Conservation (phyloP, 768 basidiomycete genomes). For the Phylloporus rhodoxanthus region DNA sequence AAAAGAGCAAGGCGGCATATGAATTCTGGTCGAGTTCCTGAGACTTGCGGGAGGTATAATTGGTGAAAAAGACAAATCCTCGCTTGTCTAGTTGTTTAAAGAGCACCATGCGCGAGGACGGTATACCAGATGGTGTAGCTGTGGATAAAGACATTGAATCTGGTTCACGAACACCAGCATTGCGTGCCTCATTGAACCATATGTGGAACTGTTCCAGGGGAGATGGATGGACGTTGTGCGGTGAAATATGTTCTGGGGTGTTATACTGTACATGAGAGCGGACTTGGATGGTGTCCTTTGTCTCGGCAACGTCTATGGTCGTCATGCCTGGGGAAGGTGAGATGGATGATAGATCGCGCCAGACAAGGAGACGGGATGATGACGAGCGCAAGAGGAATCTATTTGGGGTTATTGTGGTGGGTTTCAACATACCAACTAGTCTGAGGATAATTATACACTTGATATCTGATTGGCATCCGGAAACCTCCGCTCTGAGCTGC, state of each 20-base stretch:
- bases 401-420: not conserved
- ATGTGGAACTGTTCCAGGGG: conserved; percentile 81
- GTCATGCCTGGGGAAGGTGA: conserved; percentile 16
- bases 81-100: conserved; percentile 83
- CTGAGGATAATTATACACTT: not conserved
- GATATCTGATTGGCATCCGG: not conserved
- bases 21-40: conserved; percentile 72
- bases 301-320: conserved; percentile 33
- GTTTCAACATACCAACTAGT: not conserved
- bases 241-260: conserved; percentile 59
- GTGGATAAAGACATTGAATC: conserved; percentile 85
- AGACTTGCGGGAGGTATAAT: conserved; percentile 92
- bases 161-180: conserved; percentile 69
- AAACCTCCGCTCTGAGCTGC: not conserved
- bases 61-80: conserved; percentile 96
- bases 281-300: conserved; percentile 56
- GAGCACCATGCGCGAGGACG: conserved; percentile 84
- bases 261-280: conserved; percentile 74
- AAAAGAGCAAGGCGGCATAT: conserved; percentile 77
- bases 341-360: not conserved
- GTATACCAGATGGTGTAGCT: conserved; percentile 63
- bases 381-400: conserved; percentile 10
- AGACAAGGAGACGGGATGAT: not conserved
- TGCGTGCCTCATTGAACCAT: conserved; percentile 74
- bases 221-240: conserved; percentile 50